phyloP scores from a whole-genome alignment of 257 asterid species.

The Salvia splendens region DNA sequence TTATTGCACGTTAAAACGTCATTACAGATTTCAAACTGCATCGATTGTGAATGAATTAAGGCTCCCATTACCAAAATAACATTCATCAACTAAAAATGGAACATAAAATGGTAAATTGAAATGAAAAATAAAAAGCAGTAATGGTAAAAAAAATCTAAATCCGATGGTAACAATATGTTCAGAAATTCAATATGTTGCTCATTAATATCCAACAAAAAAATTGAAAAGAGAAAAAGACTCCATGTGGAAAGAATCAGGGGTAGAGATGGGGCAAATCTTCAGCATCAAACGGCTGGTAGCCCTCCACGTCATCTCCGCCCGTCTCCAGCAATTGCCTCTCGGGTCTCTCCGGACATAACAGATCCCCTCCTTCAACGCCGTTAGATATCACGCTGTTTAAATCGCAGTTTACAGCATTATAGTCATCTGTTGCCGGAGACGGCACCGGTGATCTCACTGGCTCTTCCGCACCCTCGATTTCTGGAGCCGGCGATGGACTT shows the following conservation, averaged over 20 bases:
- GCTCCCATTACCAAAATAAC: no score
- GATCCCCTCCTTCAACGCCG: slow-evolving; percentile 56
- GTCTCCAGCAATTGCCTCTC: slow-evolving; percentile 37
- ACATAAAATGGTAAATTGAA: neutral
- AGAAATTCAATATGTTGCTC: neutral
- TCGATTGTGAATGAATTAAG: no score
- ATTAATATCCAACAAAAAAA: neutral
- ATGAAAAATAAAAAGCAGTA: neutral
- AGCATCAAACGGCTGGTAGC: slow-evolving; percentile 36
- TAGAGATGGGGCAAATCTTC: slow-evolving; percentile 39
- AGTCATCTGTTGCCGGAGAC: slow-evolving; percentile 25
- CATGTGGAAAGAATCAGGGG: slow-evolving; percentile 40
- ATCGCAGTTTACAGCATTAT: slow-evolving; percentile 32
- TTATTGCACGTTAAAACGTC: no score
- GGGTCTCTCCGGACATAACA: slow-evolving; percentile 44
- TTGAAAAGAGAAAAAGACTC: neutral
- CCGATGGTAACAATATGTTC: neutral
- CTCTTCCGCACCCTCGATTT: neutral
- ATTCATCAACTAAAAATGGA: neutral
- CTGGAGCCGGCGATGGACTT: slow-evolving; percentile 26
- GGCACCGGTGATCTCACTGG: slow-evolving; percentile 27
- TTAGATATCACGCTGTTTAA: slow-evolving; percentile 25
- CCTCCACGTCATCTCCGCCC: slow-evolving; percentile 35
- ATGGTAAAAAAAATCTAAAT: neutral
- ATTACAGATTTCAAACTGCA: no score